phyloP scores from a whole-genome alignment of 257 asterid species.

The Orobanche coerulescens region DNA sequence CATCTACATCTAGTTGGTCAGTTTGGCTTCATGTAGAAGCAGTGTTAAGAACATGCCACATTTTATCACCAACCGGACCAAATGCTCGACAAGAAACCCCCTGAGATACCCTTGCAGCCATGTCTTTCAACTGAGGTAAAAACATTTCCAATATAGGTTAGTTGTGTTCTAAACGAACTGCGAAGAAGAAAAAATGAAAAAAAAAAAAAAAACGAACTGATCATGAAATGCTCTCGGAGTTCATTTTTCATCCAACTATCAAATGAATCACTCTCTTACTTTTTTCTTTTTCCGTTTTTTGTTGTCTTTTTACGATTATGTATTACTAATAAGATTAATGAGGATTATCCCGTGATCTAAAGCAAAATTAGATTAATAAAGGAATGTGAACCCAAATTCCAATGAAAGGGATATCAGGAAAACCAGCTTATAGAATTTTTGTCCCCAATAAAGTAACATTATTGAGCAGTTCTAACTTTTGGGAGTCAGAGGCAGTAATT shows the following conservation, averaged over 20 bases:
- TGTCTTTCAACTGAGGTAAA: conserved; percentile 43
- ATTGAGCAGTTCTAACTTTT: not conserved
- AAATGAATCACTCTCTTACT: not conserved
- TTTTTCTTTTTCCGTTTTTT: not conserved
- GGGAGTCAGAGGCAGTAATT: not conserved
- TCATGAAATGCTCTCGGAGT: not conserved
- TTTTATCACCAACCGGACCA: conserved; percentile 34
- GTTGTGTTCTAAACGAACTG: not conserved
- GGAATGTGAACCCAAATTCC: not conserved
- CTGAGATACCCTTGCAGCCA: conserved; percentile 37
- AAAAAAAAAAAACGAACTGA: not conserved
- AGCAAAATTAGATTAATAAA: not conserved
- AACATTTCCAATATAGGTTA: not conserved
- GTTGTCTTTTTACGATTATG: not conserved
- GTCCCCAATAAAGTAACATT: not conserved
- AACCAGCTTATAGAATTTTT: not conserved
- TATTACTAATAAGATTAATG: not conserved
- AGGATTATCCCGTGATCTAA: not conserved
- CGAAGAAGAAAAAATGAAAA: not conserved
- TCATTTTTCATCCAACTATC: not conserved
- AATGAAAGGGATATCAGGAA: not conserved
- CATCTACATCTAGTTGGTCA: conserved; percentile 17
- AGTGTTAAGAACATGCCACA: conserved; percentile 30
- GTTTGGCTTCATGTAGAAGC: conserved; percentile 31
- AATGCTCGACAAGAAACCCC: conserved; percentile 40